Percentiles rank a stretch among this genome's conserved stretches.
These are phyloP conservation scores for Bocquillonia castaneifolia DNA, from an alignment of 441 rosid species.

Conservation along the genomic window DNA sequence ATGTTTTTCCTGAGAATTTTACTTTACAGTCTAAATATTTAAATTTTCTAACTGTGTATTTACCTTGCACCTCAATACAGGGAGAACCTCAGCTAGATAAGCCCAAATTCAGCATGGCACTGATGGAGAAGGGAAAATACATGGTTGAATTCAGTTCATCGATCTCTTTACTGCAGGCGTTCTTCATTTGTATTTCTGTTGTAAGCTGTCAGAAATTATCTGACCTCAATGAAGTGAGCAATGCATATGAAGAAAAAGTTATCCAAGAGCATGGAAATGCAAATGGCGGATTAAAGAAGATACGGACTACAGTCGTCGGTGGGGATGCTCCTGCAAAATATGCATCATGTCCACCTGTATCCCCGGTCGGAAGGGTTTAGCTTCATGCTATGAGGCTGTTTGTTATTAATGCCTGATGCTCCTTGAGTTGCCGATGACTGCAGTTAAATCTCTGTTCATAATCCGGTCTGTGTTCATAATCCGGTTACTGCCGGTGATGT, in stretches of 20 bases:
- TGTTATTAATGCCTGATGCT: no score
- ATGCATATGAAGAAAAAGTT: constrained; percentile 24
- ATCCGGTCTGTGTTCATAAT: no score
- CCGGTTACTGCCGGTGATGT: no score
- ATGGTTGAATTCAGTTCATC: constrained; percentile 57
- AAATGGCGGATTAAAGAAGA: no score
- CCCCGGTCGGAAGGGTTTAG: constrained; percentile 76
- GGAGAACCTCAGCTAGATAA: constrained; percentile 36
- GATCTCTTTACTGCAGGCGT: constrained; percentile 59
- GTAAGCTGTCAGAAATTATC: constrained; percentile 37
- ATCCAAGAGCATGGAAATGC: constrained; percentile 12
- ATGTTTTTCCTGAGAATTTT: background rate
- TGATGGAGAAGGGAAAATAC: constrained; percentile 51
- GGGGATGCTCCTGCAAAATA: constrained; percentile 41
- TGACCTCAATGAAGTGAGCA: constrained; percentile 21
- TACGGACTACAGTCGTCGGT: background rate
- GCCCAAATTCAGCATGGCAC: constrained; percentile 51
- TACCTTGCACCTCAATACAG: constrained; percentile 32
- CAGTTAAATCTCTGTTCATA: no score
- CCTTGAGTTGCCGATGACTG: background rate
- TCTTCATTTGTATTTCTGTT: constrained; percentile 55
- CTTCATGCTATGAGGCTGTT: background rate
- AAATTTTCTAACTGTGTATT: background rate
- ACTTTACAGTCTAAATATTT: background rate
- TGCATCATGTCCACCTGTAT: constrained; percentile 59